Evolutionary conservation across 2,329 filamentous ascomycete genomes (phyloP), one percentile per base, ranked within the genome.

Genomic region (Colletotrichum cereale): DNA sequence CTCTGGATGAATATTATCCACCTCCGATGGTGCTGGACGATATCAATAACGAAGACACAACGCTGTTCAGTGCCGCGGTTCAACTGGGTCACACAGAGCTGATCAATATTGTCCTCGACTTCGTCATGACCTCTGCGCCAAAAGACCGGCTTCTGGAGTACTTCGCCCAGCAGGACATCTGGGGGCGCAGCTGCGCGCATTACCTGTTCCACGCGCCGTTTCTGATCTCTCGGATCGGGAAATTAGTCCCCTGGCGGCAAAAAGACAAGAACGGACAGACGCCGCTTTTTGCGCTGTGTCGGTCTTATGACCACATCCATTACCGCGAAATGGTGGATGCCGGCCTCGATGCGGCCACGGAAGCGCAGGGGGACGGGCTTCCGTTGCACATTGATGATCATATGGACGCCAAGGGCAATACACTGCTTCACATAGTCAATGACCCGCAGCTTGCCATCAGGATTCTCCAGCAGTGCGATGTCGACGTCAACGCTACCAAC

Each of bases 241-340:
- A 88, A 71, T 83, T 96, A 74, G 85, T 99, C 64, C 93, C 94
- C 11, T 99, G 96, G 96, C 89, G 90, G 69, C 90, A 97, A 80
- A 94, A 92, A 75, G 96, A 99, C 81, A 97, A 95, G 80, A 98
- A 98, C 78, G 96, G 96, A 0, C 96, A 98, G 81, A 99, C 97
- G n/a, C 97, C 96, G 2, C 84, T 99, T 11, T 98, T 99, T 80
- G 96, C 96, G 2, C 86, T 98, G 1, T 98, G 95, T 80, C 90
- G 96, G 76, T 98, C 95, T 0, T 99, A 99, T 78, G 96, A 99
- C 78, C 95, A 99, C 80, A 87, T 91, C 1, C 88, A 95, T 75
- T 99, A 99, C 81, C 89, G 90, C 64, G 85, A 87, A 57, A 98
- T 99, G 96, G 93, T 99, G 0, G 91, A 93, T 75, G 89, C 91